Conservation (phyloP, 2,329 filamentous ascomycete genomes). For the Pseudogymnoascus sp. region DNA sequence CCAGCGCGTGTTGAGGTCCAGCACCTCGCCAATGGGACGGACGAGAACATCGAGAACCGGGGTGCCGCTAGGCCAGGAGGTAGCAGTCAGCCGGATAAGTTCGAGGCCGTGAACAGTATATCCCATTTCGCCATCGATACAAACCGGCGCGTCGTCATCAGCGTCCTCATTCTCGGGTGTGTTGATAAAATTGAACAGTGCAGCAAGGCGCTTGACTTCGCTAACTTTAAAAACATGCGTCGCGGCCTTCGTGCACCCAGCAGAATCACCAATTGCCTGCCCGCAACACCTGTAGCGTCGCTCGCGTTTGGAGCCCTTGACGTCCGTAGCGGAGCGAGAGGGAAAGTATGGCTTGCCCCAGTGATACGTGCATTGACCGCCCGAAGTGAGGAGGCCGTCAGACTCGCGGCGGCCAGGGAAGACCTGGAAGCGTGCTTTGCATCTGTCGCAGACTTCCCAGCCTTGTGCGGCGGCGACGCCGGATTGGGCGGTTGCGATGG, state of each 20-base stretch:
- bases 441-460: constrained; percentile 86
- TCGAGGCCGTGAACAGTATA: constrained; percentile 87
- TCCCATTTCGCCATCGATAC: constrained; percentile 96
- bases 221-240: constrained; percentile 84
- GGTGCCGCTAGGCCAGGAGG: constrained; percentile 73
- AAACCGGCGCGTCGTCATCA: constrained; percentile 54
- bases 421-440: constrained; percentile 77
- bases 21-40: constrained; percentile 68
- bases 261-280: constrained; percentile 60
- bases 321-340: constrained; percentile 45
- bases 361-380: constrained; percentile 74
- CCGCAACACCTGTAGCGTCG: constrained; percentile 73
- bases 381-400: constrained; percentile 67
- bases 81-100: constrained; percentile 79
- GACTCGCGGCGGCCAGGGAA: constrained; percentile 75
- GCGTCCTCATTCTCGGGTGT: constrained; percentile 60
- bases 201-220: constrained; percentile 66
- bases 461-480: constrained; percentile 61
- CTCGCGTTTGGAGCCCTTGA: constrained; percentile 43
- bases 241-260: constrained; percentile 62
- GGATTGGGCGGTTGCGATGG: constrained; percentile 56
- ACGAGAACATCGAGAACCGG: constrained; percentile 78
- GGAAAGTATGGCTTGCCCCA: constrained; percentile 62
- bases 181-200: constrained; percentile 67
- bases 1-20: constrained; percentile 88